Evolutionary conservation across 176 grass and related monocot species (phyloP).

Genomic region (Tillandsia fasciculata): DNA sequence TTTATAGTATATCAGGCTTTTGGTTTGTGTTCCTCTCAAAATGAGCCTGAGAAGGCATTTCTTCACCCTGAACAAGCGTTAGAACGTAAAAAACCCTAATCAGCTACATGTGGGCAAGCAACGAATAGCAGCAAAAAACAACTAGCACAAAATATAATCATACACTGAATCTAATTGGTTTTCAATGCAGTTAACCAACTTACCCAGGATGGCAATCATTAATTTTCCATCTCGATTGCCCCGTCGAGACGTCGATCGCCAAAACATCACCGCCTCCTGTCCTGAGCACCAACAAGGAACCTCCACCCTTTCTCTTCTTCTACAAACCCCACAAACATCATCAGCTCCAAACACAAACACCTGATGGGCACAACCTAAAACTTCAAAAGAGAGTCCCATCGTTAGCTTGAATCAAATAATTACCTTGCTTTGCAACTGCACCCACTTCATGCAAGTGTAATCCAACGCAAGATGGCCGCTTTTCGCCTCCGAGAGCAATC

Average conservation of each 20-base stretch:
- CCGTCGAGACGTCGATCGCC: slow-evolving; percentile 51
- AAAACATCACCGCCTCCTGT: slow-evolving; percentile 66
- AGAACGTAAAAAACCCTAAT: too few relatives aligned
- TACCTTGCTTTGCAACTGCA: slow-evolving; percentile 70
- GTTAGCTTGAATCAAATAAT: not conserved
- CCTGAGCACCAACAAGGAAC: slow-evolving; percentile 53
- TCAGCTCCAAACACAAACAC: slow-evolving; percentile 9
- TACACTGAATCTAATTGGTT: too few relatives aligned
- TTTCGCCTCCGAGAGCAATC: slow-evolving; percentile 34
- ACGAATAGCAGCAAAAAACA: too few relatives aligned
- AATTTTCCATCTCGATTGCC: slow-evolving; percentile 60
- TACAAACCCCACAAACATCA: slow-evolving; percentile 20
- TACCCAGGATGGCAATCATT: too few relatives aligned
- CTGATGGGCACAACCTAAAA: slow-evolving; percentile 1
- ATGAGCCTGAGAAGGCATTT: too few relatives aligned
- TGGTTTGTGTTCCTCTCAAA: too few relatives aligned
- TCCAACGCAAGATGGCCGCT: slow-evolving; percentile 91
- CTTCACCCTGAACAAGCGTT: too few relatives aligned
- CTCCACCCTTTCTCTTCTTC: slow-evolving; percentile 52
- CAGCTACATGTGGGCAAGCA: too few relatives aligned
- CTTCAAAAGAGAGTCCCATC: not conserved
- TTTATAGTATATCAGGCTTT: too few relatives aligned
- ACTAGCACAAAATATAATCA: too few relatives aligned
- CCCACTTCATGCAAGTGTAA: slow-evolving; percentile 98
- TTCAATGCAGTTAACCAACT: too few relatives aligned